A percentile compares a stretch with the other conserved stretches of the same genome.
Evolutionary conservation across 495 filamentous ascomycete genomes (phyloP).

Genomic region (Penicillium crystallinum): DNA sequence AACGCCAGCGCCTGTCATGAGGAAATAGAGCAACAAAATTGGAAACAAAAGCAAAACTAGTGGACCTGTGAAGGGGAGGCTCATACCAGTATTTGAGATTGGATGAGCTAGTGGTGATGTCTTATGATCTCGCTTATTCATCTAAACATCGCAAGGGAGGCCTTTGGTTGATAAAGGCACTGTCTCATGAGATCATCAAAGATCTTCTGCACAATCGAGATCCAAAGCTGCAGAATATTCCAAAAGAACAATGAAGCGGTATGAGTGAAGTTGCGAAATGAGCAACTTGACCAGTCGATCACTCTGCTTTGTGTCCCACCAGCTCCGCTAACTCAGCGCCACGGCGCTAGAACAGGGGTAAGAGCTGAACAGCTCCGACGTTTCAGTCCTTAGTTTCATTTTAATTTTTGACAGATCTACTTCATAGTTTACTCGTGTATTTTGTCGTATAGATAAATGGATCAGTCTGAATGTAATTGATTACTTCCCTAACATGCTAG

Average conservation of each 20-base stretch:
- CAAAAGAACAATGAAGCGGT: not conserved
- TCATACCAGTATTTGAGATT: conserved; percentile 5
- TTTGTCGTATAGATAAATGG: not conserved
- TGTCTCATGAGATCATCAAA: conserved; percentile 2
- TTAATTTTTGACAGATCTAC: not conserved
- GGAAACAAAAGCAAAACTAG: not conserved
- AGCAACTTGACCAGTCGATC: not conserved
- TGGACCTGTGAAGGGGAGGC: not conserved
- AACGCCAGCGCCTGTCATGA: not conserved
- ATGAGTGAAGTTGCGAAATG: not conserved
- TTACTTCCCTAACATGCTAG: not conserved
- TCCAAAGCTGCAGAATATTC: not conserved
- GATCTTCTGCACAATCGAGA: not conserved
- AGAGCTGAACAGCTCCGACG: not conserved
- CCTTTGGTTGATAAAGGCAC: not conserved
- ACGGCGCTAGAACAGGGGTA: not conserved
- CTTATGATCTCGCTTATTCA: conserved; percentile 7
- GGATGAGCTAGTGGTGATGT: not conserved
- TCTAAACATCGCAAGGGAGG: conserved; percentile 6
- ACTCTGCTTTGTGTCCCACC: conserved; percentile 1
- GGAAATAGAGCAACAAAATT: not conserved
- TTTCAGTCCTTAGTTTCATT: not conserved
- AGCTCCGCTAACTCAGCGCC: not conserved
- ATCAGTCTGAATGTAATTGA: not conserved
- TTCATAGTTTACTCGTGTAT: not conserved